Evolutionary conservation across 2,329 filamentous ascomycete genomes (phyloP), one percentile per base, ranked within the genome.

Genomic region (Elsinoe arachidis): DNA sequence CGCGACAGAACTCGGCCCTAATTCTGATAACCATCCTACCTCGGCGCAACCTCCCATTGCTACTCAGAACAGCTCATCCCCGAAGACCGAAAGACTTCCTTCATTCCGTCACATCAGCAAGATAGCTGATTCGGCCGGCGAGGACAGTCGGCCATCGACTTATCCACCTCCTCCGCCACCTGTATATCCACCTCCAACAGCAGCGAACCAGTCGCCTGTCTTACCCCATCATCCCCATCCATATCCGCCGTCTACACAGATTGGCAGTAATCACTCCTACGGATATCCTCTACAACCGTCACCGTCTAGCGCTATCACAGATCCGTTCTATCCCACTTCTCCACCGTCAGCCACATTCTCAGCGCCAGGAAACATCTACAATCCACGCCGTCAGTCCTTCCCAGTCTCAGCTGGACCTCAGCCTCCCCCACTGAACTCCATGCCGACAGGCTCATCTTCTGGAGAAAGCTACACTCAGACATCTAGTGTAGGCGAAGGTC

Each of bases 81-180:
- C 63, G 2, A 58, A 60, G 33, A 62, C 54, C 3, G 65, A 65
- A 54, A 64, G 64, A 38, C 59, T 70, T 35, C 69, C 69, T 10
- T 66, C 67, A 0, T 67, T 70, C 35, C 63, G 61, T 19, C 66
- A 70, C 46, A 54, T 69, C 35, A 69, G 62, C 39, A 62, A 65
- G 38, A 63, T 69, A 39, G 66, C 66, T 11, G 66, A 68, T 38
- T 63, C 61, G 17, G 66, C 61, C 10, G 61, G 61, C 0, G 62
- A 64, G 39, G 63, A 65, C 23, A 59, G 61, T 15, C 61, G 17
- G 60, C 19, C 44, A 51, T 47, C 62, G 59, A 43, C 55, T 51
- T 61, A 37, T 56, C 62, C 61, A 3, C 46, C 21, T 2, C 53
- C 58, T 11, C 46, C 61, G 12, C 15, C 56, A 33, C 54, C 58